Base-by-base conservation (phyloP, 306 rosid species). In the Bauhinia variegata region DNA sequence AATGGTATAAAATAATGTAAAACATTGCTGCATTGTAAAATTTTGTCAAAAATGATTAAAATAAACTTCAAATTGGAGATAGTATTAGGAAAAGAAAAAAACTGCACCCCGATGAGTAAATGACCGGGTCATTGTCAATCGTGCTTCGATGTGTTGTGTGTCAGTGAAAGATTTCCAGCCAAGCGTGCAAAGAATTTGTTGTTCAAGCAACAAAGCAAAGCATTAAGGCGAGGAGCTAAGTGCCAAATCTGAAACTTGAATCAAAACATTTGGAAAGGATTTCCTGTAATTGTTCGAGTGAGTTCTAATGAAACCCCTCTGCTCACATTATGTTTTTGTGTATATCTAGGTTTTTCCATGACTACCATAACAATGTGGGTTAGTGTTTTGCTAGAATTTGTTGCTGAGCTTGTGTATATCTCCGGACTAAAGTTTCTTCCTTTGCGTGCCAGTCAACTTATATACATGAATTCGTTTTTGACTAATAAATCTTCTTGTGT, bases 131-230 rank as follows among this genome's bases (percentile, higher is more conserved):
- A 2, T 23, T 23, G 28, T 23, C 28, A 23, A 23, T 2, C 28
- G 28, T 23, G 28, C 28, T 23, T 23, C 2, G 28, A 2, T 23
- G 28, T 23, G 28, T 23, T 2, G 2, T 23, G 28, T 23, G 28
- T 23, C 58, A 30, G 39, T 6, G 2, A 11, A 0, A 2, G 18
- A 6, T 16, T 30, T 14, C 18, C 18, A 30, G 18, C 11, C 8
- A 28, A 54, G 38, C 60, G 39, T 54, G 32, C 33, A 8, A 52
- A n/a, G n/a, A n/a, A n/a, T n/a, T n/a, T n/a, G n/a, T n/a, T n/a
- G n/a, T n/a, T n/a, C n/a, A n/a, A 12, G 57, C 57, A 52, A 52
- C 34, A 48, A 53, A 28, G 5, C 60, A 4, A 54, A 54, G 37
- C 38, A 54, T n/a, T 5, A n/a, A 4, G 51, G 16, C 51, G 7